Evolutionary conservation across 139 green algal species (phyloP), one percentile per base, ranked within the genome.

Genomic region (Chlorella sp.): DNA sequence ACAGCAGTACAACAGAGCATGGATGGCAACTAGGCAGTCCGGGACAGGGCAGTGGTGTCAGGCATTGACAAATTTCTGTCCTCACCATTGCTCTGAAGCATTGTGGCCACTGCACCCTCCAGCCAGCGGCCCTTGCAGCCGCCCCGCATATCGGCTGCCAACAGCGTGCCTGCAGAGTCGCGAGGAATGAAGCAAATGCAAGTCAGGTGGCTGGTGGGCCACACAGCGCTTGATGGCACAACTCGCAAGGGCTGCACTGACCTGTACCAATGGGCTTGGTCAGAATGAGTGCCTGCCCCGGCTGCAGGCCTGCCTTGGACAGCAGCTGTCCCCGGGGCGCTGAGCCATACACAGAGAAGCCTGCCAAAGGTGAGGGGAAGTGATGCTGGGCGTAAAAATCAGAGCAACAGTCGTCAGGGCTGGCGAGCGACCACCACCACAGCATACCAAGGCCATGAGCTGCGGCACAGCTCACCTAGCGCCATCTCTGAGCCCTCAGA

Each of bases 231-330:
- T n/a, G n/a, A n/a, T n/a, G n/a, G n/a, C n/a, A n/a, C n/a, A n/a
- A 30, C 63, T 18, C 12, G 2, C 28, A 69, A 9, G 51, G 9
- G 20, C 32, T 44, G 32, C 65, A 25, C 69, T 26, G 85, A 36
- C 95, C 95, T 23, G 93, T 96, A 41, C 95, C 96, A 6, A 99
- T 78, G 1, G 95, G 70, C 87, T 99, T 98, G n/a, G 96, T 99
- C 26, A 99, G 87, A 21, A 99, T 83, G 41, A 99, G 78, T 2
- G 62, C 80, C 64, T 99, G 89, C 3, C 93, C 95, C 3, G 85
- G 57, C 67, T 82, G 30, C 79, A 97, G 83, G 26, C 93, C 92
- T 3, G 83, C 83, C 86, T 97, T 97, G 55, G 65, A 67, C 86
- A 97, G 84, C 25, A 96, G 60, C 32, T 34, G 34, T 7, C 23